Base-by-base conservation (phyloP, 2,329 filamentous ascomycete species). In the Hypoxylon sp. region DNA sequence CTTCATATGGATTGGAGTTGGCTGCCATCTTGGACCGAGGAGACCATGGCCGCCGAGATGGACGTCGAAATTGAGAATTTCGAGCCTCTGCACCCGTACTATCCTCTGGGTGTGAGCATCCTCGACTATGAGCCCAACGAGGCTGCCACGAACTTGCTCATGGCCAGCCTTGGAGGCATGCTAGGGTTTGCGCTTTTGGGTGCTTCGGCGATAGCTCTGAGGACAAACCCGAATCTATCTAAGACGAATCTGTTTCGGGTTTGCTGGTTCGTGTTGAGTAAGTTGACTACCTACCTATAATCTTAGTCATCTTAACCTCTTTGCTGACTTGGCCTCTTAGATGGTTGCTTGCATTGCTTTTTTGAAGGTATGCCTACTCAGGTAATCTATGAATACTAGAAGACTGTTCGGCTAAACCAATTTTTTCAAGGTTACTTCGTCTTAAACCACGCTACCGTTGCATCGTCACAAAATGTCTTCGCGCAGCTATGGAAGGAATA, bases 401-500 rank as follows among this genome's bases (percentile, higher is more conserved):
- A 7, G 13, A 7, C 17, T 45, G 16, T 43, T 17, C 7, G 3
- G 9, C 13, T 31, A 23, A 27, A 4, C 13, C 8, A 7, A 4
- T 34, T 8, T 5, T 17, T 5, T 37, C 13, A 40, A 86, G 83
- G 87, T 26, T 96, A 95, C 71, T 95, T 91, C 67, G 79, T 91
- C 56, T 70, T 82, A 57, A 84, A 92, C 67, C 87, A 90, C 68
- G 72, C 75, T 15, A 75, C 73, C 16, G 79, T 96, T 68, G 83
- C 85, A 0, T 75, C 80, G 7, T 83, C 83, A 52, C 87, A 91
- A 67, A 84, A 86, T 45, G 73, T 94, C 5, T 87, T 92, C 48
- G 90, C 87, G 2, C 90, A 96, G 74, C 77, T 96, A 32, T 96
- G 91, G 91, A 96, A 96, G 68, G 91, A 96, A 71, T 96, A 96